Percentiles rank a stretch among this genome's conserved stretches.
These are phyloP conservation scores for Clonostachys sp. DNA, from an alignment of 2,329 filamentous ascomycete genomes.

Conservation along the genomic window DNA sequence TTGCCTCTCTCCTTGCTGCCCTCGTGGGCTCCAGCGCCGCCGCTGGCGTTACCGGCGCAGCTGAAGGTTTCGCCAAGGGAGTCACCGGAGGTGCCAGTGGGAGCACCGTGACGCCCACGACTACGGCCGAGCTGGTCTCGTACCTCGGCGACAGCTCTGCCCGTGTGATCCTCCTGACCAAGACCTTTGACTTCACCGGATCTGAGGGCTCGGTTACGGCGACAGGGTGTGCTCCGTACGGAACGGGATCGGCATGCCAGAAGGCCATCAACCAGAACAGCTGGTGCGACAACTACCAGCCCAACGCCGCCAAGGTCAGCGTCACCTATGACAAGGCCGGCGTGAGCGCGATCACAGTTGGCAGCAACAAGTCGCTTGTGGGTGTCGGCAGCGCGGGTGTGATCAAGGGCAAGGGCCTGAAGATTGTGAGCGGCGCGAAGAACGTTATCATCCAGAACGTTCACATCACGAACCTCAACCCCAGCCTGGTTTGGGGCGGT, in stretches of 20 bases:
- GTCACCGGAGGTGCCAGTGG: slow-evolving; percentile 57
- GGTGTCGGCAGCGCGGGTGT: slow-evolving; percentile 48
- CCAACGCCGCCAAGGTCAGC: slow-evolving; percentile 4
- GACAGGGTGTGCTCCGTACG: slow-evolving; percentile 55
- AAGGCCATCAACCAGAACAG: slow-evolving; percentile 18
- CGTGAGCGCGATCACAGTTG: slow-evolving; percentile 39
- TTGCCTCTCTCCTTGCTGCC: too few relatives aligned
- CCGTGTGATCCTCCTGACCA: slow-evolving; percentile 53
- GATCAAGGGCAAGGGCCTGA: slow-evolving; percentile 54
- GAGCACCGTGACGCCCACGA: slow-evolving; percentile 45
- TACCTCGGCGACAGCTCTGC: slow-evolving; percentile 51
- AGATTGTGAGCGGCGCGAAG: slow-evolving; percentile 35
- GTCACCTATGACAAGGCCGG: slow-evolving; percentile 19
- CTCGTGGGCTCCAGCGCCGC: not conserved
- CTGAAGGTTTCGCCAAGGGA: slow-evolving; percentile 39
- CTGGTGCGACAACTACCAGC: slow-evolving; percentile 6
- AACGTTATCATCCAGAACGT: slow-evolving; percentile 61
- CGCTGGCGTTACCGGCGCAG: slow-evolving; percentile 21
- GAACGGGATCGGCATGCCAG: slow-evolving; percentile 48
- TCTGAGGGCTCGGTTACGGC: slow-evolving; percentile 47
- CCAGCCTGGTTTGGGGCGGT: slow-evolving; percentile 54
- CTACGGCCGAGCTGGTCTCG: slow-evolving; percentile 49
- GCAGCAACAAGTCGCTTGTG: slow-evolving; percentile 50
- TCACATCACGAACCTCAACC: slow-evolving; percentile 50
- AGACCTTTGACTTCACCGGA: slow-evolving; percentile 50